These are phyloP conservation scores for Neoascochyta sp. DNA, from an alignment of 2,329 filamentous ascomycete species.

Conservation along the genomic window DNA sequence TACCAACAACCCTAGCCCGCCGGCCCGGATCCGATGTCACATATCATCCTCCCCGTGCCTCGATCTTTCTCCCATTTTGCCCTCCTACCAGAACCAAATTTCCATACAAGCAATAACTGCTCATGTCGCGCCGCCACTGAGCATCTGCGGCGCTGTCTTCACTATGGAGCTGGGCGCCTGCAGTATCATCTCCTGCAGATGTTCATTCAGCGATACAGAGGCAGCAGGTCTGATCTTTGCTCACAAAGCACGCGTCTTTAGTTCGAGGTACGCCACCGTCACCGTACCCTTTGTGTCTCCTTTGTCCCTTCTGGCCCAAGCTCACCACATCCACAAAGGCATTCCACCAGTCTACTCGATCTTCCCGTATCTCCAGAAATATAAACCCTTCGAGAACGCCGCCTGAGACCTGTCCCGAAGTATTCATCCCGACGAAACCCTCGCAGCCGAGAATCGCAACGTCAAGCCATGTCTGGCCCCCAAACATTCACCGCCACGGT, in stretches of 20 bases:
- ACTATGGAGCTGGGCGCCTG: slow-evolving; percentile 26
- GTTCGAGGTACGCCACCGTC: too few relatives aligned
- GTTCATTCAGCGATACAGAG: slow-evolving; percentile 20
- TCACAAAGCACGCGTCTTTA: slow-evolving; percentile 4
- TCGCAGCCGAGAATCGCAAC: slow-evolving; percentile 4
- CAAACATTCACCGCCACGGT: slow-evolving; percentile 3
- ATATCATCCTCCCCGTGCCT: slow-evolving; percentile 20
- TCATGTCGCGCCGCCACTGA: slow-evolving; percentile 20
- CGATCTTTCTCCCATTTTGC: slow-evolving; percentile 6
- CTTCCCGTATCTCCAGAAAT: background rate
- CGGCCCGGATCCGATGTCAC: slow-evolving; percentile 13
- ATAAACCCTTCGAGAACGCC: too few relatives aligned
- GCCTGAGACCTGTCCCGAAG: too few relatives aligned
- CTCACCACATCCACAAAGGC: background rate
- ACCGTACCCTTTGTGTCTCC: background rate
- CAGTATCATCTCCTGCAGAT: slow-evolving; percentile 21
- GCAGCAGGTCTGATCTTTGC: slow-evolving; percentile 14
- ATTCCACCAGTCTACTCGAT: background rate
- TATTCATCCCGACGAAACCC: too few relatives aligned
- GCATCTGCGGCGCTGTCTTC: slow-evolving; percentile 20
- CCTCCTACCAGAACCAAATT: slow-evolving; percentile 7
- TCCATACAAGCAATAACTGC: slow-evolving; percentile 5
- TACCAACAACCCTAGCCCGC: slow-evolving; percentile 1
- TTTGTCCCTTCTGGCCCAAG: too few relatives aligned
- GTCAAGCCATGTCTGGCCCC: background rate